Evolutionary conservation across 2,329 filamentous ascomycete species (phyloP), one percentile per base, ranked within the genome.

Genomic region (Trichoderma simmonsii): DNA sequence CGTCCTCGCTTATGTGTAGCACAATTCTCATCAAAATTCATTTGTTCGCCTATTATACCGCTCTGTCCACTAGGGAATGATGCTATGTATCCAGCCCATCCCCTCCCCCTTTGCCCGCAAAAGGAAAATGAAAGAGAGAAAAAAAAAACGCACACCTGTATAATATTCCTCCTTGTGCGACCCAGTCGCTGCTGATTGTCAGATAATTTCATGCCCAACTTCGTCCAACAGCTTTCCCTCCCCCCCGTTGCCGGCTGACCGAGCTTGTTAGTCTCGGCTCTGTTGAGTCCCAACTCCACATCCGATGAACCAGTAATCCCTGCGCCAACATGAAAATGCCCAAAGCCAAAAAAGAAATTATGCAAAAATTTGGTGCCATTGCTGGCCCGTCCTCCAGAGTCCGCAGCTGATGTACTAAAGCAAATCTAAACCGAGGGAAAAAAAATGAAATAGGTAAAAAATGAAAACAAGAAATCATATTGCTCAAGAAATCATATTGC

Each of bases 281-380:
- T 43, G 48, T 64, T 48, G 66, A 70, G 59, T 65, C 61, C 69
- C 69, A 71, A 71, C 69, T 71, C 69, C 69, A 65, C 69, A 60
- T 48, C 30, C 61, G 24, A 60, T 59, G 60, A 51, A 48, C 59
- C 69, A 59, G 24, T 43, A 39, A 59, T 48, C 51, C 69, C 69
- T 65, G 51, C 69, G 69, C 69, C 69, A 59, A 51, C 15, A 34
- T 39, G n/a, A 57, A 62, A 56, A 26, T 48, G 54, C 30, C 36
- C 18, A 54, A 43, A 56, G 14, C 32, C 36, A 48, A 32, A 63
- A 43, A 71, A n/a, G 36, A 54, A 59, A 65, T 36, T 26, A 71
- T 71, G 69, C 69, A 59, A 57, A 57, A 57, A 63, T 30, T 63
- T 70, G 68, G 59, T 30, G 68, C 68, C 68, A 70, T 70, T 70